A percentile compares a stretch with the other conserved stretches of the same genome.
Evolutionary conservation across 2,329 filamentous ascomycete species (phyloP).

Genomic region (Emmonsiellopsis sp.): DNA sequence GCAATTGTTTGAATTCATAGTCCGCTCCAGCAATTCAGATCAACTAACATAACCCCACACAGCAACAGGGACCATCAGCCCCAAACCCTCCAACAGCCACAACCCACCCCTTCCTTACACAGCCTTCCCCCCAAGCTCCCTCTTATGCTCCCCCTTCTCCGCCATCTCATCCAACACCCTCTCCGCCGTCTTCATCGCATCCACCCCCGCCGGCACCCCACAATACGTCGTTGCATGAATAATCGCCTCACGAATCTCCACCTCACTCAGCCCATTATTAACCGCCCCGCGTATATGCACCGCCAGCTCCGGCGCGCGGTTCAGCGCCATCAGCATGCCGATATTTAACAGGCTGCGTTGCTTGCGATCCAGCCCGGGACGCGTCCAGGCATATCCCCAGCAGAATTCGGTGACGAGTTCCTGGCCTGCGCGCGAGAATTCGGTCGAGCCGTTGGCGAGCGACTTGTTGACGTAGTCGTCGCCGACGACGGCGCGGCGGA

Average conservation of each 20-base stretch:
- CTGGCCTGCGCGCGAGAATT: conserved; percentile 53
- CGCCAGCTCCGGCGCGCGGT: conserved; percentile 49
- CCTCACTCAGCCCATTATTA: conserved; percentile 52
- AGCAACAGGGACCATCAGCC: too few species aligned
- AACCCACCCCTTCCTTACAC: neutral
- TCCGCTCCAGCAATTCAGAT: too few species aligned
- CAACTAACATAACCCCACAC: too few species aligned
- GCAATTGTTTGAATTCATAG: too few species aligned
- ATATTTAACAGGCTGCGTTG: conserved; percentile 55
- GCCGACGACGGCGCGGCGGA: conserved; percentile 53
- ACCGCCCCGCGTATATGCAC: conserved; percentile 54
- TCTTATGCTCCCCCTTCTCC: conserved; percentile 30
- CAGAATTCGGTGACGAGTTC: conserved; percentile 55
- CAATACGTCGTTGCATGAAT: conserved; percentile 43
- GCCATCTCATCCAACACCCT: conserved; percentile 44
- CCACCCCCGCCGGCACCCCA: conserved; percentile 46
- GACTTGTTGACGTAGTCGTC: conserved; percentile 51
- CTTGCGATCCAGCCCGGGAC: conserved; percentile 52
- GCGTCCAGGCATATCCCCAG: conserved; percentile 56
- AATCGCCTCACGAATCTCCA: conserved; percentile 54
- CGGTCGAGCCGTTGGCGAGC: conserved; percentile 45
- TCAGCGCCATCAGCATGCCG: conserved; percentile 55
- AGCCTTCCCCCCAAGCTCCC: conserved; percentile 10
- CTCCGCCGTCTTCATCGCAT: conserved; percentile 45
- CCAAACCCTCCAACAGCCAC: neutral